Conservation (phyloP, 208 protist species). For the Endotrypanum monterogeii region DNA sequence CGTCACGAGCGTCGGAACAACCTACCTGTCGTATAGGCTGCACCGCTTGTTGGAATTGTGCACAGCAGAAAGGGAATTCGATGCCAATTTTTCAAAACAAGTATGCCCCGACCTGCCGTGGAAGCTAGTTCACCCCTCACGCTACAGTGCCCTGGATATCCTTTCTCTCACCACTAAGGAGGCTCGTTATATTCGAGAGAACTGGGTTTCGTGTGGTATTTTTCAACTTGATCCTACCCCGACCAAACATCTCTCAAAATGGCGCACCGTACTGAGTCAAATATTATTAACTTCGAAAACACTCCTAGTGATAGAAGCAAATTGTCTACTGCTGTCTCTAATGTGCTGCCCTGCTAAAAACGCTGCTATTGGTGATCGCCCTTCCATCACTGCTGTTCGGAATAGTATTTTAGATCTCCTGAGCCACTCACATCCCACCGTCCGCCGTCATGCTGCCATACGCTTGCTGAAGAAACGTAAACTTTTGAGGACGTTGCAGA, state of each 20-base stretch:
- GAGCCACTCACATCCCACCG: conserved; percentile 10
- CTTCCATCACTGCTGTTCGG: background rate
- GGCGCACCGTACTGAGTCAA: conserved; percentile 1
- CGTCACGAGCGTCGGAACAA: background rate
- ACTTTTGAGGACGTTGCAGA: conserved; percentile 30
- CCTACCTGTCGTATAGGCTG: conserved; percentile 25
- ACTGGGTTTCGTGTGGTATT: conserved; percentile 12
- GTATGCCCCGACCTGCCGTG: conserved; percentile 20
- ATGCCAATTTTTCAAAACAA: conserved; percentile 4
- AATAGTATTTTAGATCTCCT: conserved; percentile 24
- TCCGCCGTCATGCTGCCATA: conserved; percentile 23
- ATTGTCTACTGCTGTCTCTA: conserved; percentile 14
- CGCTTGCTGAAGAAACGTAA: conserved; percentile 35
- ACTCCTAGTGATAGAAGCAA: conserved; percentile 17
- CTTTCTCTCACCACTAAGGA: conserved; percentile 17
- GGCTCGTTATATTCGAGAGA: conserved; percentile 15
- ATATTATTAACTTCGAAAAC: conserved; percentile 19
- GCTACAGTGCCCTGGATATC: conserved; percentile 22
- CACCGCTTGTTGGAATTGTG: conserved; percentile 17
- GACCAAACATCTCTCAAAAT: background rate
- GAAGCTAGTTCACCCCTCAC: conserved; percentile 30
- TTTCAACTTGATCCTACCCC: background rate
- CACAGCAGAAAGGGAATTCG: background rate
- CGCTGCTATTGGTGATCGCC: background rate
- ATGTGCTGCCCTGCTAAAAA: background rate